Evolutionary conservation across 768 basidiomycete genomes (phyloP), one percentile per base, ranked within the genome.

Genomic region (Trametes elegans): DNA sequence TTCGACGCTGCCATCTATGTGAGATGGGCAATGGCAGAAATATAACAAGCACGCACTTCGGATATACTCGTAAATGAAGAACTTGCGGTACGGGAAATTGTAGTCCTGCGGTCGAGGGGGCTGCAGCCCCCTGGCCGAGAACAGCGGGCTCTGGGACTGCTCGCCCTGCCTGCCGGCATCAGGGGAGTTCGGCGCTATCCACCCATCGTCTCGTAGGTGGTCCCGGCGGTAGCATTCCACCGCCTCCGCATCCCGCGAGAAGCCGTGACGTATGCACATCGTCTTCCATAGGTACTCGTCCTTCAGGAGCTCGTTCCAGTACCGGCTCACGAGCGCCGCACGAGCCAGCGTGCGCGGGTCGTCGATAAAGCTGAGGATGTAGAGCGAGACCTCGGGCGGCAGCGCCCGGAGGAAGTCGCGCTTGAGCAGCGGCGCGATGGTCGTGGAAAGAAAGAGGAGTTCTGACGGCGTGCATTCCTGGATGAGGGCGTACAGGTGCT

Each of bases 261-360:
- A 88, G 6, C 77, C 78, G 65, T 84, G 79, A 16, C 73, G 63
- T 10, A 73, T 68, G 64, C 87, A 93, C 82, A 96, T 82, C 10
- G 76, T 63, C 68, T 82, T 84, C 95, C 94, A 98, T 10, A 90
- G 74, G 59, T 74, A 78, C 60, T 95, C 91, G 63, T 93, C 93
- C 40, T 76, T 71, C 7, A 86, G 76, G 6, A 97, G 77, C 14
- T 68, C 71, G 13, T 77, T 71, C 95, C 95, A 98, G 44, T 77
- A 76, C 49, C 75, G 73, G 61, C 85, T 87, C 26, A 95, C 94
- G 29, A 79, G 76, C 35, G 79, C 75, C 0, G 87, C 87, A 10
- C 90, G 74, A 0, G 83, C 75, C 9, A 97, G 82, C 0, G 87
- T 85, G 38, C 73, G 72, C 0, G 89, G 85, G 40, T 92, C 87